Evolutionary conservation across 108 stramenopile genomes (phyloP).

Genomic region (Aurantiochytrium sp.): DNA sequence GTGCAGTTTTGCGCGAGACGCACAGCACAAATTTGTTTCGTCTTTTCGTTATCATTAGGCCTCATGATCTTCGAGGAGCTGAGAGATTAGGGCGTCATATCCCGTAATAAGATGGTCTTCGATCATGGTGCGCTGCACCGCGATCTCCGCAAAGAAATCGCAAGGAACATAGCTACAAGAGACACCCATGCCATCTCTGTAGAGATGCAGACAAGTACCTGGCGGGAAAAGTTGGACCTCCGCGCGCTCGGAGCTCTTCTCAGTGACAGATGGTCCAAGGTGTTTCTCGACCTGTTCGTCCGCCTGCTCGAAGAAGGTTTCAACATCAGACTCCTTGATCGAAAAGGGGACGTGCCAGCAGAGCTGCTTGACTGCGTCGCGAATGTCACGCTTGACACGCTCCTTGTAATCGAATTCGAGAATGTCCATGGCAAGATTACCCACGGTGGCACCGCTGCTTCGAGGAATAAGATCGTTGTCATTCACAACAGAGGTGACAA

Average conservation of each 20-base stretch:
- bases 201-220: slow-evolving; percentile 68
- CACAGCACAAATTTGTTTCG: too few species aligned
- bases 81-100: slow-evolving; percentile 57
- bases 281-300: slow-evolving; percentile 17
- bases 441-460: slow-evolving; percentile 42
- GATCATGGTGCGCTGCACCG: slow-evolving; percentile 66
- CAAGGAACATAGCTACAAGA: slow-evolving; percentile 57
- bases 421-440: slow-evolving; percentile 57
- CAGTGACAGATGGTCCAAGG: background rate
- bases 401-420: slow-evolving; percentile 52
- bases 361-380: slow-evolving; percentile 50
- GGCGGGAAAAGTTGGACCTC: slow-evolving; percentile 47
- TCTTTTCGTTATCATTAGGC: background rate
- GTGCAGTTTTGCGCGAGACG: too few species aligned
- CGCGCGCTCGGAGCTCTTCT: background rate
- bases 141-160: slow-evolving; percentile 16
- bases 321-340: background rate
- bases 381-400: slow-evolving; percentile 50
- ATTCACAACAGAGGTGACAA: slow-evolving; percentile 58
- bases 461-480: slow-evolving; percentile 68
- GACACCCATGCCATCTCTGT: slow-evolving; percentile 63
- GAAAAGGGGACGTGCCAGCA: slow-evolving; percentile 12
- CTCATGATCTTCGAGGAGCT: slow-evolving; percentile 51
- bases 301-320: background rate
- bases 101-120: slow-evolving; percentile 67